Evolutionary conservation across 768 basidiomycete genomes (phyloP).

Genomic region (Suillus plorans): DNA sequence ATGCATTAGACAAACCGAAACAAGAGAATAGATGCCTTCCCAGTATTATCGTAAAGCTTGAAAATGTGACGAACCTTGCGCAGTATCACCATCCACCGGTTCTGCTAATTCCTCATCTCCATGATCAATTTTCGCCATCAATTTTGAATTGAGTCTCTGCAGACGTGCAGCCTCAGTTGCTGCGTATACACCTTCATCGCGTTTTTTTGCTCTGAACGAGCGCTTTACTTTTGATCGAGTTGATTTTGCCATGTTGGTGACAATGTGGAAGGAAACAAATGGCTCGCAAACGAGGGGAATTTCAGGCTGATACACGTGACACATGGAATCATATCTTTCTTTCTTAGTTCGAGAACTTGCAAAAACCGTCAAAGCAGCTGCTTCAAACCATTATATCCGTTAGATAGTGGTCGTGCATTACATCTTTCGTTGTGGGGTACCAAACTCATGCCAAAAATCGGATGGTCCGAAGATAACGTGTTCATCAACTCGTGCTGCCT

Average conservation of each 20-base stretch:
- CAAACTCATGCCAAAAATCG: not conserved
- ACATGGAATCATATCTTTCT: not conserved
- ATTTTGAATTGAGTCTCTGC: constrained; percentile 67
- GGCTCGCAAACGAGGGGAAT: not conserved
- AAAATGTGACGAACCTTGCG: constrained; percentile 58
- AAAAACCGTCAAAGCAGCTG: not conserved
- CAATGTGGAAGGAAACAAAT: not conserved
- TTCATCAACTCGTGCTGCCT: not conserved
- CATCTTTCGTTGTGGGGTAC: not conserved
- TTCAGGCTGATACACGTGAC: not conserved
- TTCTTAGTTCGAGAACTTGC: not conserved
- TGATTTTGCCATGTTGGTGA: constrained; percentile 72
- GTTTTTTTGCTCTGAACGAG: constrained; percentile 73
- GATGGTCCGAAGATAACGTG: not conserved
- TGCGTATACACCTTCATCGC: constrained; percentile 72
- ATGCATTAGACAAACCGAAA: not conserved
- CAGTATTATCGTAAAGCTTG: constrained; percentile 13
- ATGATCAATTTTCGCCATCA: constrained; percentile 44
- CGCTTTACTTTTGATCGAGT: constrained; percentile 81
- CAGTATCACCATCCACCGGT: constrained; percentile 23
- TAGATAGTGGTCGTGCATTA: not conserved
- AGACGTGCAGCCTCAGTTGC: constrained; percentile 76
- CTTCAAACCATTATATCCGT: not conserved
- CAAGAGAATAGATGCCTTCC: not conserved
- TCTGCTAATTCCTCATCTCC: constrained; percentile 29